Conservation (phyloP, 371 early-diverging fungal species). For the Mucor irregularis region DNA sequence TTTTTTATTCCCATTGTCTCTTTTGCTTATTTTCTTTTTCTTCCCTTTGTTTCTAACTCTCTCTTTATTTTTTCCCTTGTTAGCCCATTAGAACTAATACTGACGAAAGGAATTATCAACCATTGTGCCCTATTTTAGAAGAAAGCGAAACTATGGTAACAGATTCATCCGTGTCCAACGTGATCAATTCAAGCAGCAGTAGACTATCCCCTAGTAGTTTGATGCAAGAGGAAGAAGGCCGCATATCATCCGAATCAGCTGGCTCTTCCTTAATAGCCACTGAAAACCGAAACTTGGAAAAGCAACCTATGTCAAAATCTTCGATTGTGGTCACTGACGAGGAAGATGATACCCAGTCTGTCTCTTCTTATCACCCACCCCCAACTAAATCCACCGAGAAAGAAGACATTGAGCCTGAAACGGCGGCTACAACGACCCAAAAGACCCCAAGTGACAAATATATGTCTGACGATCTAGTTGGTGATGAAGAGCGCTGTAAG, state of each 20-base stretch:
- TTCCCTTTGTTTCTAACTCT: background rate
- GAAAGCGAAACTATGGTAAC: conserved; percentile 40
- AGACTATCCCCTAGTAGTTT: background rate
- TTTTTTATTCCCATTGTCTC: background rate
- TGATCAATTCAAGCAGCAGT: background rate
- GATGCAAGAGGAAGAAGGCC: background rate
- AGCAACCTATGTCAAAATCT: conserved; percentile 7
- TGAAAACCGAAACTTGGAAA: background rate
- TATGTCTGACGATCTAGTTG: conserved; percentile 19
- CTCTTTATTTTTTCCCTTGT: conserved; percentile 1
- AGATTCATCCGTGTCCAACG: conserved; percentile 17
- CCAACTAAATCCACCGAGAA: conserved; percentile 6
- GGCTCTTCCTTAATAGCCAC: background rate
- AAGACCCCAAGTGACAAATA: conserved; percentile 20
- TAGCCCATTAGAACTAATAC: background rate
- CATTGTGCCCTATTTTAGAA: conserved; percentile 39
- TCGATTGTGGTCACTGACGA: too few relatives aligned
- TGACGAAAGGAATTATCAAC: conserved; percentile 12
- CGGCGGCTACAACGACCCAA: conserved; percentile 6
- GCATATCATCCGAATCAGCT: background rate
- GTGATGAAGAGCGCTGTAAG: conserved; percentile 36
- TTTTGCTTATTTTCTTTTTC: background rate
- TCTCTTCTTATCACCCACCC: conserved; percentile 2
- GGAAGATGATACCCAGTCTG: background rate
- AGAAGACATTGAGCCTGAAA: too few relatives aligned